phyloP scores from a whole-genome alignment of 2,329 filamentous ascomycete genomes.

The Stagonosporopsis cucurbitacearum region DNA sequence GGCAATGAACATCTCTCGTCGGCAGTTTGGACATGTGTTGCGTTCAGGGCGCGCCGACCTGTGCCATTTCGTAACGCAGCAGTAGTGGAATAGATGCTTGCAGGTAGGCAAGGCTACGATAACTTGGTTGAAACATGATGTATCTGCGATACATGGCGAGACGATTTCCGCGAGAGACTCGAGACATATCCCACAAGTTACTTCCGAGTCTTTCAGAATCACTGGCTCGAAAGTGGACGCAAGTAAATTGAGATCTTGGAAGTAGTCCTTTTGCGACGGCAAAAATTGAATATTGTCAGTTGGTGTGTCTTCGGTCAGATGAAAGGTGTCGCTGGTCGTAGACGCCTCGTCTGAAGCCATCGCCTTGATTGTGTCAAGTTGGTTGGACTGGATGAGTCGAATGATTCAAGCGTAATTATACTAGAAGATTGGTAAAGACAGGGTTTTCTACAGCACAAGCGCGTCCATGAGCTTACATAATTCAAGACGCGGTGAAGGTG shows the following conservation, averaged over 20 bases:
- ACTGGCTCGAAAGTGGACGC: neutral
- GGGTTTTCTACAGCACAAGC: too few relatives aligned
- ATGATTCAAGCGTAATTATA: neutral
- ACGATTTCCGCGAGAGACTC: neutral
- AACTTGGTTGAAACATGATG: neutral
- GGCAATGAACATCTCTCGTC: slow-evolving; percentile 1
- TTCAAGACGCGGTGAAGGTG: neutral
- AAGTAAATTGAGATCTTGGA: neutral
- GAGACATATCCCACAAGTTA: neutral
- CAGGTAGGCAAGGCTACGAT: neutral
- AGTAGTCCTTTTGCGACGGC: neutral
- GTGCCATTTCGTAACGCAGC: neutral
- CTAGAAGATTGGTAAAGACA: neutral
- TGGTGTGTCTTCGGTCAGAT: neutral
- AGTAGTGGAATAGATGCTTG: neutral
- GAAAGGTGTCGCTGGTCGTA: neutral
- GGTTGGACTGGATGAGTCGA: too few relatives aligned
- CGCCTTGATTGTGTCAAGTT: neutral
- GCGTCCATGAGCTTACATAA: too few relatives aligned
- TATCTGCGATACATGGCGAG: neutral
- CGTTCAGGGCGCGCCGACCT: neutral
- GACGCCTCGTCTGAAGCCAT: neutral
- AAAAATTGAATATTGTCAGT: neutral
- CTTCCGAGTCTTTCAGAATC: neutral
- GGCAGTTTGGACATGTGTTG: slow-evolving; percentile 7